Percentiles rank a stretch among this genome's conserved stretches.
Evolutionary conservation across 1,139 yeast genomes (phyloP).

Genomic region (Scheffersomyces illinoinensis): DNA sequence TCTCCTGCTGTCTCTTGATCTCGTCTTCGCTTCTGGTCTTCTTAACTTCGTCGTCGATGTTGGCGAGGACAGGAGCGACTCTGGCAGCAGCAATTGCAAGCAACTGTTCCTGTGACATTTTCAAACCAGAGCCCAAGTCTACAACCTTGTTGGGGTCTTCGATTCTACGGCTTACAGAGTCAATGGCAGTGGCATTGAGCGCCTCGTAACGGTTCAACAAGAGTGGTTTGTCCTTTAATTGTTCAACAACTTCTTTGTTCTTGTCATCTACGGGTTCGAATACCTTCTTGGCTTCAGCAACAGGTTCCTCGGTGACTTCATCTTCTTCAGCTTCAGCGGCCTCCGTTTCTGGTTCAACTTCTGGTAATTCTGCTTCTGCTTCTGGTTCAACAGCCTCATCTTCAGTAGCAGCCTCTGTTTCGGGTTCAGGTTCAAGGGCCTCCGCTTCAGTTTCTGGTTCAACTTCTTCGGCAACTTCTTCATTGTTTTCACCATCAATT

Average conservation of each 20-base stretch:
- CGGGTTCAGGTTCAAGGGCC: constrained; percentile 8
- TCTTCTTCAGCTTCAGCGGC: constrained; percentile 8
- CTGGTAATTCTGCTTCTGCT: constrained; percentile 12
- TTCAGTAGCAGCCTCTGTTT: constrained; percentile 11
- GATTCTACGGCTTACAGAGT: constrained; percentile 44
- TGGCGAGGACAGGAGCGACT: constrained; percentile 55
- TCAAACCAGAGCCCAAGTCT: constrained; percentile 57
- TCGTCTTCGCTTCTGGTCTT: constrained; percentile 50
- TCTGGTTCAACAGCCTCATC: constrained; percentile 6
- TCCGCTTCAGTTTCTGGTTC: constrained; percentile 6
- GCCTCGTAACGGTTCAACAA: constrained; percentile 50
- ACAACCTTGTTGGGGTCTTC: constrained; percentile 53
- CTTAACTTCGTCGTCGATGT: constrained; percentile 51
- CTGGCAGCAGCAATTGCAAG: constrained; percentile 57
- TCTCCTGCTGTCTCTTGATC: constrained; percentile 42
- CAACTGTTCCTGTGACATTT: constrained; percentile 55
- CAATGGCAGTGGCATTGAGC: constrained; percentile 49
- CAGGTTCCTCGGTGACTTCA: constrained; percentile 3
- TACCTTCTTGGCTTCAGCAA: constrained; percentile 6
- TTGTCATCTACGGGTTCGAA: constrained; percentile 32
- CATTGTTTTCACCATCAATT: constrained; percentile 3
- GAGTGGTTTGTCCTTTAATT: constrained; percentile 49
- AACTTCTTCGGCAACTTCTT: constrained; percentile 8
- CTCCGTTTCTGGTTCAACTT: constrained; percentile 11
- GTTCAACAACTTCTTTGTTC: constrained; percentile 41